Base-by-base conservation (phyloP, 441 rosid genomes). In the Metrosideros polymorpha region DNA sequence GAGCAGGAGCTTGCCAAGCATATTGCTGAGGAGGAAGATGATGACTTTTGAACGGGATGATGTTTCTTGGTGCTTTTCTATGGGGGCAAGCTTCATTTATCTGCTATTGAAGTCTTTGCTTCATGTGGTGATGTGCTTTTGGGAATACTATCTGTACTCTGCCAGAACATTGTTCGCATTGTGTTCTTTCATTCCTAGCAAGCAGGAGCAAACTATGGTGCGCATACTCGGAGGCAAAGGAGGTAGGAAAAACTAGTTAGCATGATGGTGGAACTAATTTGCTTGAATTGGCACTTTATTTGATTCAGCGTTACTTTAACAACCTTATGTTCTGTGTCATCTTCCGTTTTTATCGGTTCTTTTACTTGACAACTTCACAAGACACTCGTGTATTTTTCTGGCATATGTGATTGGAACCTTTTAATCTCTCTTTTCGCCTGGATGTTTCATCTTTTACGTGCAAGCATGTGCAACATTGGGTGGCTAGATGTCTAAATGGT, bases 1-100 rank as follows among this genome's bases (percentile, higher is more conserved):
- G 95, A 93, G 82, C 92, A 94, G 85, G 97, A 94, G 88, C 92
- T 94, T 27, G 94, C 95, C 19, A 91, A 92, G 85, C 92, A 92
- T 86, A 90, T 93, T 77, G 94, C 93, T 0, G 95, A 94, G 89
- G 94, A 94, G 85, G 97, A 94, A 9, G 95, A 94, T 22, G 95
- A 91, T 49, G 92, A 92, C 12, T 94, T 91, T 79, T 92, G 89
- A 88, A 39, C 4, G 6, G n/a, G n/a, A 71, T 22, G n/a, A 35
- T 71, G 79, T 56, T 82, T 55, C 66, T 22, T 63, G 83, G 56
- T 30, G 47, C 53, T 82, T 32, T 43, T 14, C 47, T 86, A 5
- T 17, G 10, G 79, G n/a, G 50, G 50, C 77, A 7, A 29, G 61
- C 52, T 45, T n/a, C 22, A 2, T 79, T 39, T 29, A 10, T 66